Percentiles rank a stretch among this genome's conserved stretches.
phyloP scores from a whole-genome alignment of 1,284 basidiomycete genomes.

The Trametes hirsuta region DNA sequence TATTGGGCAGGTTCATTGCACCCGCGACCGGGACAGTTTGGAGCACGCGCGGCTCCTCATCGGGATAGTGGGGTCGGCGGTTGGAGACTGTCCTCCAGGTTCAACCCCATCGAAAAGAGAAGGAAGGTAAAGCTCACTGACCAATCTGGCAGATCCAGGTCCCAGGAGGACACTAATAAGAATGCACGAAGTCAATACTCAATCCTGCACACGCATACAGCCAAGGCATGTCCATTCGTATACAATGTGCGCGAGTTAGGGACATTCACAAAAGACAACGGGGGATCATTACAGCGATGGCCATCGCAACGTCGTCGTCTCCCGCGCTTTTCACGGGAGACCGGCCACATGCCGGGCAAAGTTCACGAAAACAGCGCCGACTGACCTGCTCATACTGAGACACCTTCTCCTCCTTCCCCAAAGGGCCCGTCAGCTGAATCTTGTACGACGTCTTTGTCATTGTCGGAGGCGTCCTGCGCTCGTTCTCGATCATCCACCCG shows the following conservation, averaged over 20 bases:
- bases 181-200: constrained; percentile 25
- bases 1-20: constrained; percentile 19
- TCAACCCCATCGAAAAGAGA: background rate
- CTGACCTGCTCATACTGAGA: constrained; percentile 35
- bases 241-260: background rate
- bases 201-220: background rate
- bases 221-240: background rate
- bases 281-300: no score
- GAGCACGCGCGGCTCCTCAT: constrained; percentile 42
- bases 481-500: constrained; percentile 26
- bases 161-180: constrained; percentile 39
- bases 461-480: constrained; percentile 36
- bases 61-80: constrained; percentile 40
- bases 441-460: constrained; percentile 35
- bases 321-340: background rate
- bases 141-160: constrained; percentile 41
- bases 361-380: background rate
- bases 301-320: background rate
- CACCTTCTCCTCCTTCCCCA: constrained; percentile 26
- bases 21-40: constrained; percentile 47
- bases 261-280: no score
- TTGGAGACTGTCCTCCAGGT: constrained; percentile 33
- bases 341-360: background rate
- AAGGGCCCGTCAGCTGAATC: constrained; percentile 33
- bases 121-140: constrained; percentile 18